These are phyloP conservation scores for Cytospora piceae DNA, from an alignment of 2,329 filamentous ascomycete genomes.

Conservation along the genomic window DNA sequence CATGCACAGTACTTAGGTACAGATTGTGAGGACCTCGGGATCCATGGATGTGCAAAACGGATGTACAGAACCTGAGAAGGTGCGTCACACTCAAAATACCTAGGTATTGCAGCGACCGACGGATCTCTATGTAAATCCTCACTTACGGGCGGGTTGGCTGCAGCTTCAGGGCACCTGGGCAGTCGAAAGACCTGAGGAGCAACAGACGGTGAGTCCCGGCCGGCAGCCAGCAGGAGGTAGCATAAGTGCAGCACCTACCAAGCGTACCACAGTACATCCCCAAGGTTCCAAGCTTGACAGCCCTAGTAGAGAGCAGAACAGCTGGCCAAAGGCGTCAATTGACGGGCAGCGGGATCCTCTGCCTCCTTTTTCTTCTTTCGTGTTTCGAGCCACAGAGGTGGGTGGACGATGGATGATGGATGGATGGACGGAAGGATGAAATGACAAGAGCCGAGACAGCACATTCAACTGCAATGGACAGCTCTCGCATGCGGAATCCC, in stretches of 20 bases:
- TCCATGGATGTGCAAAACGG: background rate
- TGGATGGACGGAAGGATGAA: too few relatives aligned
- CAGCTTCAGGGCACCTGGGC: background rate
- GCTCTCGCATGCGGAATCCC: background rate
- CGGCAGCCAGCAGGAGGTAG: background rate
- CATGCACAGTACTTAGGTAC: too few relatives aligned
- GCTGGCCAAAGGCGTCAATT: background rate
- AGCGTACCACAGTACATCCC: background rate
- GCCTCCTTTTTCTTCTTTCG: background rate
- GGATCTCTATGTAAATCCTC: background rate
- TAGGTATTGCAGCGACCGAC: too few relatives aligned
- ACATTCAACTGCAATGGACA: background rate
- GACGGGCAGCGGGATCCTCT: constrained; percentile 1
- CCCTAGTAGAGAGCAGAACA: background rate
- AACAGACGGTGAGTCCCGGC: background rate
- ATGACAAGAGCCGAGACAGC: background rate
- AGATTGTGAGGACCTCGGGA: too few relatives aligned
- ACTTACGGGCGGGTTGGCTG: background rate
- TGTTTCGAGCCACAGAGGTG: background rate
- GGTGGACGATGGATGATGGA: too few relatives aligned
- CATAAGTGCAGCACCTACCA: too few relatives aligned
- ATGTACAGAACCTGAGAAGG: background rate
- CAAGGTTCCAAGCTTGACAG: background rate
- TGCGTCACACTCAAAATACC: background rate
- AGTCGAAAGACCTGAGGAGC: background rate